These are phyloP conservation scores for Boletellus emodensis DNA, from an alignment of 768 basidiomycete genomes.

Conservation along the genomic window DNA sequence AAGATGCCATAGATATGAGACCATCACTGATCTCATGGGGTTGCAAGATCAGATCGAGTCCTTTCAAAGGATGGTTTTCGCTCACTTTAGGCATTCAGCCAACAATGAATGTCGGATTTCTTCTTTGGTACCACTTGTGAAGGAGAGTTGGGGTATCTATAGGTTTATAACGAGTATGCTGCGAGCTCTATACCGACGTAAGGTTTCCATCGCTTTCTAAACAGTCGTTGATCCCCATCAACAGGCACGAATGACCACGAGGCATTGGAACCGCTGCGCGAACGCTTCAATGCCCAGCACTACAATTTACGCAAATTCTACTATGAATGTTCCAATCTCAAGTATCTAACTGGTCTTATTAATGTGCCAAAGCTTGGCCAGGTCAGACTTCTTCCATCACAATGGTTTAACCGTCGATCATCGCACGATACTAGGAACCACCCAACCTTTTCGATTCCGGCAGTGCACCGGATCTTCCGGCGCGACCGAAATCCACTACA, in stretches of 20 bases:
- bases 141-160: conserved; percentile 99
- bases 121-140: conserved; percentile 91
- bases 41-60: conserved; percentile 98
- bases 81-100: conserved; percentile 83
- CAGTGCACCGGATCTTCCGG: conserved; percentile 80
- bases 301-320: conserved; percentile 94
- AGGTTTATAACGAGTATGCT: conserved; percentile 99
- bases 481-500: conserved; percentile 59
- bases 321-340: conserved; percentile 98
- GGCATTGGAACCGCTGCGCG: conserved; percentile 81
- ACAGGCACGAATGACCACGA: conserved; percentile 87
- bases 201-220: conserved; percentile 24
- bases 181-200: conserved; percentile 92
- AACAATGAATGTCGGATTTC: conserved; percentile 99
- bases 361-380: conserved; percentile 97
- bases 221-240: conserved; percentile 2
- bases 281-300: conserved; percentile 89
- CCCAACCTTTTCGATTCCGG: conserved; percentile 89
- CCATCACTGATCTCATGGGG: conserved; percentile 95
- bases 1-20: conserved; percentile 73
- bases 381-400: conserved; percentile 35
- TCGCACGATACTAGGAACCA: conserved; percentile 62
- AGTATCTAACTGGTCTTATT: conserved; percentile 94
- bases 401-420: background rate
- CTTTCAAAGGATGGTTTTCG: conserved; percentile 96